Conservation (phyloP, 192 early-diverging fungal species). For the Jimgerdemannia flammicorona region DNA sequence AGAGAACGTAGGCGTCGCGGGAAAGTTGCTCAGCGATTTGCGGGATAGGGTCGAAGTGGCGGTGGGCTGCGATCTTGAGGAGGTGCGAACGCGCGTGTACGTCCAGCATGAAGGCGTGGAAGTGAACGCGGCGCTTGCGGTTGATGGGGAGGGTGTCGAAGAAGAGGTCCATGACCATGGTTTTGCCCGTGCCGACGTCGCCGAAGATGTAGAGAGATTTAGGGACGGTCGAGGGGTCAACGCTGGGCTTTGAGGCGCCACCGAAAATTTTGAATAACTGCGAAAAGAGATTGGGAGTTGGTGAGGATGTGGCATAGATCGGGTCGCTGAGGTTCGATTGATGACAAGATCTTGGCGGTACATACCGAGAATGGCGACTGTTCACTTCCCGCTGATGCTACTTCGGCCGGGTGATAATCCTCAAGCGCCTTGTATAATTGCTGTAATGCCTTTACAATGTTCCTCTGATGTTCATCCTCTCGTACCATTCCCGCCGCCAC, state of each 20-base stretch:
- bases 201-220: conserved; percentile 65
- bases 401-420: conserved; percentile 8
- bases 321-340: too few species aligned
- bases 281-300: neutral
- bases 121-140: conserved; percentile 88
- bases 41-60: conserved; percentile 60
- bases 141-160: conserved; percentile 70
- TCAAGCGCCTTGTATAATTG: conserved; percentile 17
- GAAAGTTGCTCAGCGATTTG: conserved; percentile 80
- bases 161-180: conserved; percentile 95
- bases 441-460: conserved; percentile 16
- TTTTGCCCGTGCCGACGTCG: conserved; percentile 90
- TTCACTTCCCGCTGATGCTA: neutral
- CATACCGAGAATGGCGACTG: neutral
- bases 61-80: conserved; percentile 46
- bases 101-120: conserved; percentile 97
- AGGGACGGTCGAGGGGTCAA: conserved; percentile 24
- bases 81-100: conserved; percentile 74
- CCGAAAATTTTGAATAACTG: conserved; percentile 3
- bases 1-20: conserved; percentile 78
- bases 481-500: conserved; percentile 9
- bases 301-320: too few species aligned
- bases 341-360: too few species aligned
- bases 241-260: conserved; percentile 13
- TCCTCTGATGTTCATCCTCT: conserved; percentile 18